A percentile compares a stretch with the other conserved stretches of the same genome.
Evolutionary conservation across 108 stramenopile species (phyloP).

Genomic region (Skeletonema costatum): DNA sequence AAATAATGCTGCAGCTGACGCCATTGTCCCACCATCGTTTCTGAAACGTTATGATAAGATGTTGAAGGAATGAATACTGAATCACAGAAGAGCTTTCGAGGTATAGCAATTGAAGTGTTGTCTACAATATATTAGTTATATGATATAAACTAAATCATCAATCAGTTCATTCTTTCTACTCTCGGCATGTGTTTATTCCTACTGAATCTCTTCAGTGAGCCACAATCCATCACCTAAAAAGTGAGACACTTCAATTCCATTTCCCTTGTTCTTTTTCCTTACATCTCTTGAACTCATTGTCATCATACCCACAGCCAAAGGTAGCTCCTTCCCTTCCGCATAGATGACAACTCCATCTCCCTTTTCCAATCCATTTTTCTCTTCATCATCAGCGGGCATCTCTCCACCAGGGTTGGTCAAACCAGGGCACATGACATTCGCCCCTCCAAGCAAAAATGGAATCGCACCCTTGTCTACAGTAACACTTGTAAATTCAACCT

Average conservation of each 20-base stretch:
- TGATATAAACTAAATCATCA: neutral
- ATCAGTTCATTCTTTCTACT: neutral
- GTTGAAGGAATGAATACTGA: neutral
- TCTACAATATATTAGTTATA: neutral
- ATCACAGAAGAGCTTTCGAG: neutral
- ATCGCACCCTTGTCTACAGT: constrained; percentile 94
- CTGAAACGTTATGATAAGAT: constrained; percentile 13
- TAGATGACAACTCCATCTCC: constrained; percentile 85
- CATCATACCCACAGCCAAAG: constrained; percentile 92
- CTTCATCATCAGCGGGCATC: constrained; percentile 75
- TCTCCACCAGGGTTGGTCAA: constrained; percentile 86
- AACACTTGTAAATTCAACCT: constrained; percentile 62
- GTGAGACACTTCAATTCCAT: constrained; percentile 90
- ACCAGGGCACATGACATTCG: constrained; percentile 98
- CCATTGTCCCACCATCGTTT: constrained; percentile 20
- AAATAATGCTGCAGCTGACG: neutral
- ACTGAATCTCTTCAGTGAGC: constrained; percentile 69
- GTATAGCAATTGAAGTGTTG: neutral
- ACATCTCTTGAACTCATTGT: constrained; percentile 68
- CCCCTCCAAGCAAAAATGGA: constrained; percentile 95
- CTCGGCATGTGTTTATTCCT: neutral
- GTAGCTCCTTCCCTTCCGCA: constrained; percentile 95
- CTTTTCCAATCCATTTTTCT: constrained; percentile 70
- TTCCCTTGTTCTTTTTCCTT: constrained; percentile 87
- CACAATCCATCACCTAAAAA: constrained; percentile 93